A percentile compares a stretch with the other conserved stretches of the same genome.
Evolutionary conservation across 148 eudicot genomes (phyloP).

Genomic region (Vaccinium corymbosum): DNA sequence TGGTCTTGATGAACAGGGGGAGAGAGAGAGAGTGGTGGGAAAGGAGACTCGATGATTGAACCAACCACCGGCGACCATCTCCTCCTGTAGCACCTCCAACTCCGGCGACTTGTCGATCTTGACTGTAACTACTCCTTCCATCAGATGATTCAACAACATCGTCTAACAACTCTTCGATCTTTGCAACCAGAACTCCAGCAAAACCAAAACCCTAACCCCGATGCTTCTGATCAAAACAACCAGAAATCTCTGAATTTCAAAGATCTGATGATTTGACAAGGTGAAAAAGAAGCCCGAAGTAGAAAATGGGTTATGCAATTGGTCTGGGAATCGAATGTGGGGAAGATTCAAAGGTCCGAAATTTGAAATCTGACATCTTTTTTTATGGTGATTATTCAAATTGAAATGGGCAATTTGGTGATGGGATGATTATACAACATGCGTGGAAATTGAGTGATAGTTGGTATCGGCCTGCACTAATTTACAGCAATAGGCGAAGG

Average conservation of each 20-base stretch:
- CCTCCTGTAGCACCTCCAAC: too few species aligned
- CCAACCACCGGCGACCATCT: too few species aligned
- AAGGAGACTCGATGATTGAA: too few species aligned
- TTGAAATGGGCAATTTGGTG: not conserved
- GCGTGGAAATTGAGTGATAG: too few species aligned
- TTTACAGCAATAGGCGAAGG: too few species aligned
- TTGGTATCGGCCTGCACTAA: too few species aligned
- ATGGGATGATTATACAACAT: not conserved
- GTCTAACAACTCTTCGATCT: conserved; percentile 28
- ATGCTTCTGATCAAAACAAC: not conserved
- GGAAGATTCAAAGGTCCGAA: not conserved
- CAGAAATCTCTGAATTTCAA: not conserved
- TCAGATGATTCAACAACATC: conserved; percentile 12
- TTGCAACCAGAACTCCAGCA: conserved; percentile 23
- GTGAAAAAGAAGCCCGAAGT: not conserved
- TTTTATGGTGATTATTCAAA: conserved; percentile 1
- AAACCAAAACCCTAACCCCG: conserved; percentile 15
- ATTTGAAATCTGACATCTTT: not conserved
- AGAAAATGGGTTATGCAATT: not conserved
- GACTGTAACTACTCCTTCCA: not conserved
- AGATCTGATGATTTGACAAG: not conserved
- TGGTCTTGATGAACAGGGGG: too few species aligned
- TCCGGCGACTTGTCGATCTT: not conserved
- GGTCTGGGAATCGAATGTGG: not conserved
- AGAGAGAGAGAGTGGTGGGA: too few species aligned